A percentile compares a stretch with the other conserved stretches of the same genome.
Conservation (phyloP, 495 filamentous ascomycete species). For the Terfezia boudieri region DNA sequence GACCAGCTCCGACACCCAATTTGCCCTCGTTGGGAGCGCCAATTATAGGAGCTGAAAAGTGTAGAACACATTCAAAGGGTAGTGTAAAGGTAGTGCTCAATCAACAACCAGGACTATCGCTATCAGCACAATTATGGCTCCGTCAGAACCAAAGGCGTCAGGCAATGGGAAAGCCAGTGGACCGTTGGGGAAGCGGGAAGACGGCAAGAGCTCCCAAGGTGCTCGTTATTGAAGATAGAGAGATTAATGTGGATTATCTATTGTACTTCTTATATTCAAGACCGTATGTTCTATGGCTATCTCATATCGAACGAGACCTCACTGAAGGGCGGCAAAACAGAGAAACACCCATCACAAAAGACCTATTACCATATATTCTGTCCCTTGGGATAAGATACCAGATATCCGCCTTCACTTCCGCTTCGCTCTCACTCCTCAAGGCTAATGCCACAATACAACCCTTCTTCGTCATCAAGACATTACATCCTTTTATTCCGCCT, state of each 20-base stretch:
- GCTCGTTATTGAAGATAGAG: neutral
- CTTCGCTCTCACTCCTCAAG: neutral
- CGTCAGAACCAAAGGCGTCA: neutral
- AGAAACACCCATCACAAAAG: neutral
- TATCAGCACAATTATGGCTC: neutral
- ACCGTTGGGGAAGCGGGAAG: no score
- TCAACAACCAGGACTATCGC: neutral
- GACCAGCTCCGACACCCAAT: neutral
- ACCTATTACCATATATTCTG: neutral
- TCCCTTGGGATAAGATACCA: neutral
- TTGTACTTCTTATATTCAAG: neutral
- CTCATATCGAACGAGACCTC: no score
- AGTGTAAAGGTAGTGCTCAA: no score
- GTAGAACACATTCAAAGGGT: no score
- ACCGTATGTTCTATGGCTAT: neutral
- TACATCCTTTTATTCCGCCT: neutral
- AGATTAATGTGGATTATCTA: neutral
- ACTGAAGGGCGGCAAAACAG: neutral
- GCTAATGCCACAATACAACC: neutral
- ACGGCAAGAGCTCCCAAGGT: neutral
- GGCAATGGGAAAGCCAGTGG: neutral
- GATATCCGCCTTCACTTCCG: neutral
- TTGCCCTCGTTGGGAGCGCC: neutral
- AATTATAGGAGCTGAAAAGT: no score
- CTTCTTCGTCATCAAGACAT: neutral